Evolutionary conservation across 2,329 filamentous ascomycete genomes (phyloP).

Genomic region (Ambrosiella xylebori): DNA sequence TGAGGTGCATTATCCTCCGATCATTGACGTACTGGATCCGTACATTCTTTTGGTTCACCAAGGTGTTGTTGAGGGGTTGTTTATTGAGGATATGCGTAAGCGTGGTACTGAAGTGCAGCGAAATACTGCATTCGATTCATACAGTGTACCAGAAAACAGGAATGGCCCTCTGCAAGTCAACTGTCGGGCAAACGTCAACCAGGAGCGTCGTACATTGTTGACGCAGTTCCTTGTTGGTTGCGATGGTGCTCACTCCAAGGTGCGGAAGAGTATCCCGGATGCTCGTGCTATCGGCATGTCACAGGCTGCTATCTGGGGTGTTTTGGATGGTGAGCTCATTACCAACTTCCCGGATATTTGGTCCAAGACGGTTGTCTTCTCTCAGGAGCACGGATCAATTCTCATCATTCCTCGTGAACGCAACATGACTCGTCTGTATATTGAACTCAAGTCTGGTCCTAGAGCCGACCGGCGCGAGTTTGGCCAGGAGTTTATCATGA

Average conservation of each 20-base stretch:
- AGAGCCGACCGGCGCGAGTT: constrained; percentile 26
- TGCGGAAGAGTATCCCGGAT: constrained; percentile 44
- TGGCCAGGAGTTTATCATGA: constrained; percentile 53
- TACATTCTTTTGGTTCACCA: constrained; percentile 49
- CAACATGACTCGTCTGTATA: constrained; percentile 49
- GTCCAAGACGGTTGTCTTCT: constrained; percentile 55
- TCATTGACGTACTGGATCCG: constrained; percentile 38
- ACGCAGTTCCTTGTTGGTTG: constrained; percentile 53
- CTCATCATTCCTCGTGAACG: constrained; percentile 58
- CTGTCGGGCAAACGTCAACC: constrained; percentile 33
- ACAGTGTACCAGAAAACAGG: constrained; percentile 28
- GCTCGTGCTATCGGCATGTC: constrained; percentile 39
- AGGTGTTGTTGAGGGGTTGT: constrained; percentile 56
- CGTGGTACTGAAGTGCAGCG: constrained; percentile 45
- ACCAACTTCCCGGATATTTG: constrained; percentile 61
- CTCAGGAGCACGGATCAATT: constrained; percentile 48
- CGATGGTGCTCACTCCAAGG: constrained; percentile 55
- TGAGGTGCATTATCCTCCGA: constrained; percentile 50
- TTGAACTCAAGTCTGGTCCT: constrained; percentile 33
- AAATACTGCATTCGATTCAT: constrained; percentile 46
- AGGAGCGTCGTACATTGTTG: constrained; percentile 32
- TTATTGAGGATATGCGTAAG: constrained; percentile 50
- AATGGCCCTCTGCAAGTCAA: constrained; percentile 31
- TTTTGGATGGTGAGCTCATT: constrained; percentile 52
- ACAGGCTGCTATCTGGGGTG: constrained; percentile 45